Evolutionary conservation across 225 moss, liverwort and hornwort genomes (phyloP).

Genomic region (Asterella californica): DNA sequence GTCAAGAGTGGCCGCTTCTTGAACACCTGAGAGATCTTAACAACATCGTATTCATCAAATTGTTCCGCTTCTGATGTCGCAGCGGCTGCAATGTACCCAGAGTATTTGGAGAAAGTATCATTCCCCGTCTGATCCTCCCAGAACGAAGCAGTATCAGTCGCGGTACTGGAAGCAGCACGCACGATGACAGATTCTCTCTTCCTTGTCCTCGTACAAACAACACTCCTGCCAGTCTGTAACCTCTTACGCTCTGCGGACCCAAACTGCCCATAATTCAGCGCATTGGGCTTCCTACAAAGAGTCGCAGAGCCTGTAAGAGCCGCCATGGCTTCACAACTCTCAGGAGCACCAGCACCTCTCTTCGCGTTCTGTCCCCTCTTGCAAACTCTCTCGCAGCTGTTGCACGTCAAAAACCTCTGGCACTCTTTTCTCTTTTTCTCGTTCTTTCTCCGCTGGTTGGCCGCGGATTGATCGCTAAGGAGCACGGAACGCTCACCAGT

Average conservation of each 20-base stretch:
- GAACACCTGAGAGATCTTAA: constrained; percentile 56
- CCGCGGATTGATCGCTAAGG: neutral
- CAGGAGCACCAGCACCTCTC: neutral
- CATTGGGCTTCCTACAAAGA: neutral
- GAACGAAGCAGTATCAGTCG: neutral
- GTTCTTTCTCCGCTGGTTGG: neutral
- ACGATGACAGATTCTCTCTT: neutral
- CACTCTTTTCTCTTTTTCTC: neutral
- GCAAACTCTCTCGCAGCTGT: too few species aligned
- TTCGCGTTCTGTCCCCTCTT: neutral
- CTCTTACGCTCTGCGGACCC: neutral
- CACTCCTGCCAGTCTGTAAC: neutral
- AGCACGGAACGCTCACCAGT: neutral
- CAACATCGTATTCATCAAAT: constrained; percentile 68
- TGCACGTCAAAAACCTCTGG: neutral
- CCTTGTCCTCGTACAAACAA: neutral
- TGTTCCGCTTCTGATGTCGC: constrained; percentile 66
- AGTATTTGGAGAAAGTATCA: constrained; percentile 79
- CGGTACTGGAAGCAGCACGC: constrained; percentile 1
- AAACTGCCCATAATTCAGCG: neutral
- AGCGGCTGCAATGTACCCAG: constrained; percentile 79
- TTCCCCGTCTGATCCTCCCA: constrained; percentile 31
- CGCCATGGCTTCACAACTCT: constrained; percentile 12
- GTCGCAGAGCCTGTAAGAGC: neutral
- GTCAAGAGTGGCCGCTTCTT: constrained; percentile 59